Base-by-base conservation (phyloP, 805 yeast genomes). In the Candida ficus region DNA sequence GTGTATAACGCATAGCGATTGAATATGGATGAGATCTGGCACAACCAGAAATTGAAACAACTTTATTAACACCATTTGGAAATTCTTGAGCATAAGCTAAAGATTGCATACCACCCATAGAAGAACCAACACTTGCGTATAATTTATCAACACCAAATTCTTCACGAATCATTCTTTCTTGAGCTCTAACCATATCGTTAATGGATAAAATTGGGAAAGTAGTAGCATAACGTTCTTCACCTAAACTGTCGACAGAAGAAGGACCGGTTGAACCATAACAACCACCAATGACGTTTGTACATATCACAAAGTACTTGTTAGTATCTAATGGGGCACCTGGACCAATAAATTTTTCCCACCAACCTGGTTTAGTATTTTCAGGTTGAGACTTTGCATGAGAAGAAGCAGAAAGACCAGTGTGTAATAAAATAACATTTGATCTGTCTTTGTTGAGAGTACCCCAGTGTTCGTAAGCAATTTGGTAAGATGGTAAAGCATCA, bases 21-120 rank as follows among this genome's bases (percentile, higher is more conserved):
- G 96, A 86, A 50, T 84, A 84, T 2, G 97, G 97, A 60, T 90
- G 96, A 1, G 96, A 86, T 55, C 95, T 73, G 2, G 95, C 95
- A 66, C 96, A 89, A 3, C 95, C 96, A 32, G 91, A 81, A 22
- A 90, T 85, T n/a, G 86, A 75, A 1, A 88, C 76, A 3, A 90
- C 71, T 39, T 82, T 79, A 6, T 72, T 74, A 4, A 89, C 96
- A 41, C 71, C 75, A 35, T 82, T 80, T 1, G 95, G 84, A 53
- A 84, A 90, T 55, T 84, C 95, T 57, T 78, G 73, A 1, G 88
- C 95, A 60, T 79, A 86, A 0, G 96, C 95, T 41, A 90, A 70
- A 8, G 91, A 80, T 64, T 89, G 96, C 96, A 90, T 88, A n/a
- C 96, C 97, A n/a, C 97, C 97, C 95, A 90, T 86, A 0, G 95